Conservation (phyloP, 148 eudicot genomes). For the Silene conica region DNA sequence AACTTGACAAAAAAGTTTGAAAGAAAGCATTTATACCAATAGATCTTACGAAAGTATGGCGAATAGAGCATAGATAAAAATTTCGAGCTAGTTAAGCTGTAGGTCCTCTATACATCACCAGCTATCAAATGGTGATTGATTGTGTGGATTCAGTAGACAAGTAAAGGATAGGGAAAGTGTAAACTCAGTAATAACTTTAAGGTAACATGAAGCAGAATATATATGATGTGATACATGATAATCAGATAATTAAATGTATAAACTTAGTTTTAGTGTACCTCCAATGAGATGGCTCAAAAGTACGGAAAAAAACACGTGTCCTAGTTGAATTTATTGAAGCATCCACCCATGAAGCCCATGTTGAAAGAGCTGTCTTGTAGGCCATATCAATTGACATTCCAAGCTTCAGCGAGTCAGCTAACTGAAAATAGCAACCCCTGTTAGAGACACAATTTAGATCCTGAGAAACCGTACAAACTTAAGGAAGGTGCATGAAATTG, state of each 20-base stretch:
- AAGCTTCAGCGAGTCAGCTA: conserved; percentile 47
- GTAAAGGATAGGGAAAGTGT: neutral
- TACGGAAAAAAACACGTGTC: conserved; percentile 55
- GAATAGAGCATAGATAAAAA: neutral
- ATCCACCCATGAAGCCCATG: conserved; percentile 68
- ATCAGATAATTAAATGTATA: neutral
- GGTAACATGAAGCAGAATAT: neutral
- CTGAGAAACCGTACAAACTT: neutral
- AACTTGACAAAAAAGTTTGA: neutral
- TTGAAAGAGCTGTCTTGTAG: conserved; percentile 42
- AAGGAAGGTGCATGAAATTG: neutral
- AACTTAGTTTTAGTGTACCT: conserved; percentile 30
- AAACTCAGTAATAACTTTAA: neutral
- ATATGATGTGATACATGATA: neutral
- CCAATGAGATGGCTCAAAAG: conserved; percentile 74
- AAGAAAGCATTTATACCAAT: neutral
- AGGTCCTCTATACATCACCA: neutral
- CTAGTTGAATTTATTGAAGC: conserved; percentile 36
- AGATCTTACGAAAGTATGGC: neutral
- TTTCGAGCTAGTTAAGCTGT: neutral
- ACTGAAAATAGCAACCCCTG: conserved; percentile 73
- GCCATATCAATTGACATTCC: conserved; percentile 52
- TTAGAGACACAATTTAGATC: conserved; percentile 33
- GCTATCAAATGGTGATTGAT: neutral
- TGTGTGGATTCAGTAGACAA: neutral